Conservation (phyloP, 2,329 filamentous ascomycete species). For the Cladosporium sp. region DNA sequence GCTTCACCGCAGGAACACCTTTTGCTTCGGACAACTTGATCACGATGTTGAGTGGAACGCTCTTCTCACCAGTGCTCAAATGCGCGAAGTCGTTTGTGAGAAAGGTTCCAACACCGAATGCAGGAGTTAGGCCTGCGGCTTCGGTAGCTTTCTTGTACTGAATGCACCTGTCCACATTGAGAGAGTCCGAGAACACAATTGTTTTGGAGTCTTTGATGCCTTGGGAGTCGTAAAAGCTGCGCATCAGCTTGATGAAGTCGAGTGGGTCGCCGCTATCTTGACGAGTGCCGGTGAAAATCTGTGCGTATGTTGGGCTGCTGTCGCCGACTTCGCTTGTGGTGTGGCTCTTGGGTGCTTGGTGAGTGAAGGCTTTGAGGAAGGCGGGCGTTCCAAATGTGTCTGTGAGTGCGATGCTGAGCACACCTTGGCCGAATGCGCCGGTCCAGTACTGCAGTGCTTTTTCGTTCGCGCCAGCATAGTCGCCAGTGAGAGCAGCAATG, state of each 20-base stretch:
- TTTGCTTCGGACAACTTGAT: constrained; percentile 89
- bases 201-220: constrained; percentile 76
- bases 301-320: constrained; percentile 60
- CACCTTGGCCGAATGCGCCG: constrained; percentile 77
- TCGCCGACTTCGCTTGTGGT: constrained; percentile 16
- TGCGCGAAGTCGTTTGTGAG: constrained; percentile 88
- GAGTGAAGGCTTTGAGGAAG: constrained; percentile 79
- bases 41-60: constrained; percentile 89
- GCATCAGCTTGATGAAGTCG: constrained; percentile 72
- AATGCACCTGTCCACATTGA: constrained; percentile 85
- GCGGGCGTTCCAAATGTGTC: constrained; percentile 93
- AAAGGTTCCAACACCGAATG: constrained; percentile 92
- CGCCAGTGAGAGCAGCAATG: constrained; percentile 80
- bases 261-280: constrained; percentile 87
- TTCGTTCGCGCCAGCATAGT: constrained; percentile 82
- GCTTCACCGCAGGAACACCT: constrained; percentile 81
- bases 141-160: constrained; percentile 85
- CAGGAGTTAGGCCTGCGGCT: constrained; percentile 72
- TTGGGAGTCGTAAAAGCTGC: constrained; percentile 71
- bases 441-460: constrained; percentile 84
- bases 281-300: constrained; percentile 76
- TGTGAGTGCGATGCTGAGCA: constrained; percentile 74
- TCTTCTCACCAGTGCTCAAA: constrained; percentile 70
- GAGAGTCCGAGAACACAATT: constrained; percentile 91
- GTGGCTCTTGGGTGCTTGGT: constrained; percentile 46